phyloP scores from a whole-genome alignment of 1,139 yeast genomes.

The Debaryomycetaceae sp. region DNA sequence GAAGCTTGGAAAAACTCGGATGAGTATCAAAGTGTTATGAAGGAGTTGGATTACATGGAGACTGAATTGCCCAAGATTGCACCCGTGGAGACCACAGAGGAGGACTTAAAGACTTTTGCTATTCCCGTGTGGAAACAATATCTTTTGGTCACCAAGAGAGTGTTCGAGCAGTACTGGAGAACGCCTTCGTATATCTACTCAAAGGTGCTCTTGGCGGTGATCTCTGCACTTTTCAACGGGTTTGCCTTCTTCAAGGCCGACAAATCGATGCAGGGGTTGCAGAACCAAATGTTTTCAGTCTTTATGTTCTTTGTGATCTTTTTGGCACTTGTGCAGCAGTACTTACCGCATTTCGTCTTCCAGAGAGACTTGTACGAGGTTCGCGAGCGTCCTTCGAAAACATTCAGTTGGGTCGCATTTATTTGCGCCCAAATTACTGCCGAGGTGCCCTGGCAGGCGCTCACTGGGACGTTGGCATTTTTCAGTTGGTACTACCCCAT shows the following conservation, averaged over 20 bases:
- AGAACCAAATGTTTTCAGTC: conserved; percentile 46
- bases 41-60: conserved; percentile 25
- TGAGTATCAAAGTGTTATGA: conserved; percentile 20
- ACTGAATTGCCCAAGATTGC: conserved; percentile 22
- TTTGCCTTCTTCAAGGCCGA: conserved; percentile 36
- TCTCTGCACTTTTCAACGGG: conserved; percentile 44
- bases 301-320: conserved; percentile 53
- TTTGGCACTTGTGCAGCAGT: conserved; percentile 52
- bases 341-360: conserved; percentile 26
- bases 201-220: conserved; percentile 32
- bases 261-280: conserved; percentile 36
- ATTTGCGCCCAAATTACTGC: conserved; percentile 61
- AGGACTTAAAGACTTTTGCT: conserved; percentile 21
- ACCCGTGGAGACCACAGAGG: conserved; percentile 22
- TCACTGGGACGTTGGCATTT: conserved; percentile 62
- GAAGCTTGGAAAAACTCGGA: conserved; percentile 31
- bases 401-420: conserved; percentile 27
- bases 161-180: conserved; percentile 40
- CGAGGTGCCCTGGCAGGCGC: conserved; percentile 73
- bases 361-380: conserved; percentile 36
- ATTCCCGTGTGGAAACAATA: conserved; percentile 24
- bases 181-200: conserved; percentile 38
- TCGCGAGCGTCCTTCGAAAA: conserved; percentile 31
- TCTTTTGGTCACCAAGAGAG: conserved; percentile 20
- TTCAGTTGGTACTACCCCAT: conserved; percentile 82